Conservation (phyloP, 179 eudicot species). For the Spinacia oleracea region DNA sequence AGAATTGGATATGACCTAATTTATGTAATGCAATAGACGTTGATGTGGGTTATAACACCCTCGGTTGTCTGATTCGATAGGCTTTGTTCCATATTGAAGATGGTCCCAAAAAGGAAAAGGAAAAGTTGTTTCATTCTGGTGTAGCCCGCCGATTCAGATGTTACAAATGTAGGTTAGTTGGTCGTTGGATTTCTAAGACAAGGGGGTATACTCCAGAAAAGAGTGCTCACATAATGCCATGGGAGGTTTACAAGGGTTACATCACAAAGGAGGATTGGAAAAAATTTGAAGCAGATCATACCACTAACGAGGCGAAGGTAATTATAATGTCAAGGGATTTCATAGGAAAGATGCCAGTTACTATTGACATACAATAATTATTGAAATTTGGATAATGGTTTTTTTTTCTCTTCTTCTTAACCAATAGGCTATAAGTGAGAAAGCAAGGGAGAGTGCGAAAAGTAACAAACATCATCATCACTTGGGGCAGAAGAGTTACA, state of each 20-base stretch:
- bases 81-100: constrained; percentile 2
- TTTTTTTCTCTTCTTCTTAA: neutral
- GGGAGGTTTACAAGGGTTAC: neutral
- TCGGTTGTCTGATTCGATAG: neutral
- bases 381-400: neutral
- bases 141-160: neutral
- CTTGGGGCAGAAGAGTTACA: neutral
- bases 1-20: neutral
- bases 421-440: neutral
- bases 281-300: neutral
- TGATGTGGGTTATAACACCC: neutral
- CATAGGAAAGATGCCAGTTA: neutral
- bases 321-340: neutral
- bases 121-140: constrained; percentile 1
- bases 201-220: neutral
- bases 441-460: neutral
- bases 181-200: neutral
- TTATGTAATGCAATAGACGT: neutral
- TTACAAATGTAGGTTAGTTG: neutral
- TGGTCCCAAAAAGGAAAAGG: neutral
- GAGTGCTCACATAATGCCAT: neutral
- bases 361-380: neutral
- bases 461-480: neutral
- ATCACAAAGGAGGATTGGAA: neutral
- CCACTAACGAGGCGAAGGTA: neutral